Evolutionary conservation across 306 rosid genomes (phyloP), one percentile per base, ranked within the genome.

Genomic region (Malus asiatica): DNA sequence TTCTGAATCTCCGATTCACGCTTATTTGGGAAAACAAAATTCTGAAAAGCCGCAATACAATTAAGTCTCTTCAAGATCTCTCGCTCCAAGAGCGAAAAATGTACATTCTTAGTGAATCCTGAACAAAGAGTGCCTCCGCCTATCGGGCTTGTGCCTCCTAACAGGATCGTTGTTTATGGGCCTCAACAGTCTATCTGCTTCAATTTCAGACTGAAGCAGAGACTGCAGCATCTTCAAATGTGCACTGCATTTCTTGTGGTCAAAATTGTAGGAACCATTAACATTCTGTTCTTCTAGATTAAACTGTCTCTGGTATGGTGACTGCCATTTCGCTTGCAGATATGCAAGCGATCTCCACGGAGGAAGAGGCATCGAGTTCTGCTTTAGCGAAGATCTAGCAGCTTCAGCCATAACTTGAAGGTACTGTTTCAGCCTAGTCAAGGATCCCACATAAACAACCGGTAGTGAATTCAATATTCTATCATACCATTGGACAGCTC

Each of bases 281-380:
- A 55, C 69, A 55, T 22, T 64, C 9, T 64, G 76, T 75, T 84
- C 87, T 25, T 87, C 88, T 29, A 89, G 83, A 77, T 77, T 66
- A 15, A 80, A 65, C 78, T 70, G 78, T 82, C 98, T 88, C 83
- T 87, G 90, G 33, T 78, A 87, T 18, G 96, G 93, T 6, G 99
- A 88, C 57, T 87, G 86, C 99, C 99, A 96, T 81, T 96, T 96
- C 13, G 99, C 83, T 77, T 89, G 92, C 82, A 96, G 75, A 82
- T 96, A 96, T 57, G 97, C 90, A 58, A 89, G 83, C 1, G 98
- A 89, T 77, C 99, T 83, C 99, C 99, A 96, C 1, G 99, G 99
- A 38, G 99, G 99, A 59, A 96, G 87, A 11, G 97, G 98, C 99
- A 92, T 96, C 2, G 99, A 92, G 68, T 96, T 96, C 84, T 90